These are phyloP conservation scores for Kwoniella sp. DNA, from an alignment of 768 basidiomycete species.

Conservation along the genomic window DNA sequence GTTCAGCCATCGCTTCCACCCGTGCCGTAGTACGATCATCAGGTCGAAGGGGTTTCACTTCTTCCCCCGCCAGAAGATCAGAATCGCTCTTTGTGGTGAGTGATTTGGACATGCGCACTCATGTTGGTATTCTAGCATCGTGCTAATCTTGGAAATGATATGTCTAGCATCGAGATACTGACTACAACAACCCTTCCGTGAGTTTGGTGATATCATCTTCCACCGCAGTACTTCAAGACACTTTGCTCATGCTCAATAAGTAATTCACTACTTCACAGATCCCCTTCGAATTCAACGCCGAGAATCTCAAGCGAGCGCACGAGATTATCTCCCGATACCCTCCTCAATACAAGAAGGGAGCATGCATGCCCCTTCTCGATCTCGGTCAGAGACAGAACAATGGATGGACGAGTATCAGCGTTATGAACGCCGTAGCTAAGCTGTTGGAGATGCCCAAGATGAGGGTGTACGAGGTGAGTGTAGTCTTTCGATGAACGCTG, in stretches of 20 bases:
- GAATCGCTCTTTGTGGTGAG: slow-evolving; percentile 86
- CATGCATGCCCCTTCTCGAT: slow-evolving; percentile 93
- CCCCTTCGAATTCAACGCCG: slow-evolving; percentile 78
- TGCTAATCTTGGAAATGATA: neutral
- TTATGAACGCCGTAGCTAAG: slow-evolving; percentile 98
- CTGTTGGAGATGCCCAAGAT: slow-evolving; percentile 92
- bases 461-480: slow-evolving; percentile 83
- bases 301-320: slow-evolving; percentile 80
- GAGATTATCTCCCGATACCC: slow-evolving; percentile 93
- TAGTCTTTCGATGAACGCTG: neutral
- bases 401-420: slow-evolving; percentile 96
- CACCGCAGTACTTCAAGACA: neutral
- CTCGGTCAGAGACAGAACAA: slow-evolving; percentile 97
- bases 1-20: slow-evolving; percentile 30
- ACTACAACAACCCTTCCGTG: slow-evolving; percentile 90
- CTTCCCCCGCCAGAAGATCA: slow-evolving; percentile 63
- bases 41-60: slow-evolving; percentile 53
- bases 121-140: neutral
- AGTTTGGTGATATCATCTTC: slow-evolving; percentile 19
- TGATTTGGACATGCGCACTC: slow-evolving; percentile 32
- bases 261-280: slow-evolving; percentile 62
- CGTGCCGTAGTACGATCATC: slow-evolving; percentile 18
- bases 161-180: slow-evolving; percentile 87
- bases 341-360: slow-evolving; percentile 97
- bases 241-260: neutral